Base-by-base conservation (phyloP, 73 alveolate genomes). In the Blepharisma japonicum region DNA sequence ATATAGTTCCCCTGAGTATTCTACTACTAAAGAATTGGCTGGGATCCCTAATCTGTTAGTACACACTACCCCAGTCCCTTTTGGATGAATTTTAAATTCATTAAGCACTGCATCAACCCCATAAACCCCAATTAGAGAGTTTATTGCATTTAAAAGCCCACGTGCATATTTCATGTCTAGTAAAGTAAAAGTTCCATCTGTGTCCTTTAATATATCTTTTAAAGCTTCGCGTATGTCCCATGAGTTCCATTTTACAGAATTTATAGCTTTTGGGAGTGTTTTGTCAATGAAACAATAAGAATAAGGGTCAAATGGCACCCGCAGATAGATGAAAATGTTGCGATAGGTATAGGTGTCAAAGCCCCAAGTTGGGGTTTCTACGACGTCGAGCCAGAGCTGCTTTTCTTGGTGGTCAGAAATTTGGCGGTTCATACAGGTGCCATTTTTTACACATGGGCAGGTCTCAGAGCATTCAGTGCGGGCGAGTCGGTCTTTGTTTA, bases 61-160 rank as follows among this genome's bases (percentile, higher is more conserved):
- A 66, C 99, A 94, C 68, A 94, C 87, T 9, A 96, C 90, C 55
- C 99, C 99, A 38, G 95, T 93, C 6, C 99, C 99, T 85, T 96
- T 96, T 7, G 97, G 85, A 77, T 94, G 96, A 47, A 94, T 89
- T 83, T 96, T 83, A 81, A 90, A 93, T 77, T 91, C 92, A 50
- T 87, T 89, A 55, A 79, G 85, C 61, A 81, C 86, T 11, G 81
- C 80, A 70, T 84, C 86, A 49, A 56, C 55, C n/a, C 55, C 84
- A 55, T 47, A 39, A 20, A 55, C 39, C 55, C 51, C 49, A 55
- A 82, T 81, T 32, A 90, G 70, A 68, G 80, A 89, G 39, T 81
- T 78, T 48, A 91, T 84, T 27, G 91, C 96, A 23, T 87, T 81
- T 46, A 81, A 61, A 7, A 94, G 77, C 45, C 89, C 84, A 54